These are phyloP conservation scores for Drechslerella dactyloides DNA, from an alignment of 2,329 filamentous ascomycete species.

Conservation along the genomic window DNA sequence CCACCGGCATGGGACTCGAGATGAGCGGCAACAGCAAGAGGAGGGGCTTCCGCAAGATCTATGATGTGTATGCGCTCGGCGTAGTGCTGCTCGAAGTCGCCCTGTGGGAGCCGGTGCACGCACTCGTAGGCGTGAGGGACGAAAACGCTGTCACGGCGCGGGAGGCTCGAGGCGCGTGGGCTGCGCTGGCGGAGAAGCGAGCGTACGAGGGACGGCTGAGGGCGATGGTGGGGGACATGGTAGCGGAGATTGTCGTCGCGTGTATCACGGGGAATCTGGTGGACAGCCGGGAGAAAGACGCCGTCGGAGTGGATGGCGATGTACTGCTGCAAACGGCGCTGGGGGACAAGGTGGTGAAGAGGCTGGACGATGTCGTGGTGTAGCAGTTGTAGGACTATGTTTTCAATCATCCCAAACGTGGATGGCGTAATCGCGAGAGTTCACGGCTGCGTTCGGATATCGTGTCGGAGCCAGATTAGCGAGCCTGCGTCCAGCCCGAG, in stretches of 20 bases:
- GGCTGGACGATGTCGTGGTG: slow-evolving; percentile 11
- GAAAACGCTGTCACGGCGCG: slow-evolving; percentile 8
- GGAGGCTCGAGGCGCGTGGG: slow-evolving; percentile 14
- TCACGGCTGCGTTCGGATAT: slow-evolving; percentile 11
- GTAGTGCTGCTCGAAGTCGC: slow-evolving; percentile 65
- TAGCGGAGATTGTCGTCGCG: slow-evolving; percentile 14
- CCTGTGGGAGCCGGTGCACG: slow-evolving; percentile 59
- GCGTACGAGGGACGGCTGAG: slow-evolving; percentile 15
- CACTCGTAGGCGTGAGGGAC: slow-evolving; percentile 20
- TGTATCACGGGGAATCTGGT: slow-evolving; percentile 15
- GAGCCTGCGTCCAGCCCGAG: too few relatives aligned
- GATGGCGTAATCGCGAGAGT: too few relatives aligned
- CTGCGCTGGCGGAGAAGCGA: slow-evolving; percentile 19
- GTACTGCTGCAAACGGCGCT: slow-evolving; percentile 18
- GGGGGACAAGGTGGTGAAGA: slow-evolving; percentile 17
- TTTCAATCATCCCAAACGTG: neutral
- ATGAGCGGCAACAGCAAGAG: slow-evolving; percentile 32
- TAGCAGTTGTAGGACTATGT: neutral
- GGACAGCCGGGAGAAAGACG: slow-evolving; percentile 5
- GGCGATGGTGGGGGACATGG: slow-evolving; percentile 23
- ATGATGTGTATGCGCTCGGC: slow-evolving; percentile 65
- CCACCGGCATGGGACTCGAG: slow-evolving; percentile 35
- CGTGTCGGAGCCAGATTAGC: slow-evolving; percentile 4
- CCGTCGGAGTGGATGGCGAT: slow-evolving; percentile 1
- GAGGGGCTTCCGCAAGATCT: slow-evolving; percentile 61